Evolutionary conservation across 208 protist species (phyloP).

Genomic region (Phytomonas sp.): DNA sequence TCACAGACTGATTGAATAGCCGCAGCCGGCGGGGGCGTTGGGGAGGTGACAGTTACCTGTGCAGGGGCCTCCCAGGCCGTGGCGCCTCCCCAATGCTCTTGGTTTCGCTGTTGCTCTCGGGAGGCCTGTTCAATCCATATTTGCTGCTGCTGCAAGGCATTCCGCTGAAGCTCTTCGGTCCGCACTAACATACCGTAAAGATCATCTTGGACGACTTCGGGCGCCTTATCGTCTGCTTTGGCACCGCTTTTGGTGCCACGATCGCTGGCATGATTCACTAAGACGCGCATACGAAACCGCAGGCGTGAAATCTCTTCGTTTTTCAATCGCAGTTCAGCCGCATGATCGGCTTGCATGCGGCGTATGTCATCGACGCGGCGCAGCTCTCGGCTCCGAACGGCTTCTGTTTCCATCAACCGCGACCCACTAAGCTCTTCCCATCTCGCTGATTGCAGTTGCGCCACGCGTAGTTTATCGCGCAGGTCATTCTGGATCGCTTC

Average conservation of each 20-base stretch:
- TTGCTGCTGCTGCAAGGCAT: conserved; percentile 26
- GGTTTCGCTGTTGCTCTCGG: conserved; percentile 12
- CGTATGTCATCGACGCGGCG: conserved; percentile 61
- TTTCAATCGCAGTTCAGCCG: conserved; percentile 66
- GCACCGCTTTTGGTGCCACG: conserved; percentile 9
- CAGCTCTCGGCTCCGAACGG: conserved; percentile 49
- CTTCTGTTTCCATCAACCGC: conserved; percentile 64
- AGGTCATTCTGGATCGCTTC: conserved; percentile 20
- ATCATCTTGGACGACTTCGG: conserved; percentile 10
- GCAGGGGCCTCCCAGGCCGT: conserved; percentile 10
- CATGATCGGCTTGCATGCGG: conserved; percentile 62
- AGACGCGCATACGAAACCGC: conserved; percentile 52
- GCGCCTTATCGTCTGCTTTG: background rate
- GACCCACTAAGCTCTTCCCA: conserved; percentile 72
- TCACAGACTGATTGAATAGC: background rate
- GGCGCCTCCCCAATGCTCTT: conserved; percentile 24
- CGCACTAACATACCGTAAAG: conserved; percentile 38
- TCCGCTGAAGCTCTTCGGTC: conserved; percentile 43
- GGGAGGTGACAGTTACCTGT: background rate
- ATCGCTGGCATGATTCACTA: conserved; percentile 7
- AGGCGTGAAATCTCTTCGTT: conserved; percentile 69
- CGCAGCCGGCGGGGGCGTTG: background rate
- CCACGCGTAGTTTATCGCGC: conserved; percentile 35
- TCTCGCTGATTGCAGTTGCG: conserved; percentile 43
- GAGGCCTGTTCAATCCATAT: background rate